Evolutionary conservation across 2,329 filamentous ascomycete species (phyloP).

Genomic region (Fusarium sp.): DNA sequence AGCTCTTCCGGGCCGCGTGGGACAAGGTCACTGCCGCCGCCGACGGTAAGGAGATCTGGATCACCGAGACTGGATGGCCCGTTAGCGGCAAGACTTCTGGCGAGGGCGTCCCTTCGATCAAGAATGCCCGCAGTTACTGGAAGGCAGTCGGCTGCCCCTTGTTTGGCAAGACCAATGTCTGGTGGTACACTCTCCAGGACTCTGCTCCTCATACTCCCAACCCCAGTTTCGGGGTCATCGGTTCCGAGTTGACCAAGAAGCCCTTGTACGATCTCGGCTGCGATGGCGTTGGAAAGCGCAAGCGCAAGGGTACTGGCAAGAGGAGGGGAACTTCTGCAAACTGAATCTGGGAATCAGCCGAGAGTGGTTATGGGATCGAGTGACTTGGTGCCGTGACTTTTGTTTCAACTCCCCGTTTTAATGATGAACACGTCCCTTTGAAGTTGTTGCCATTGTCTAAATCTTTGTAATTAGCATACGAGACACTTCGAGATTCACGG

Average conservation of each 20-base stretch:
- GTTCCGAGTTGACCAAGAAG: constrained; percentile 65
- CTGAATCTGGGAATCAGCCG: constrained; percentile 13
- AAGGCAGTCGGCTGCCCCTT: constrained; percentile 81
- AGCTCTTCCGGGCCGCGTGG: constrained; percentile 79
- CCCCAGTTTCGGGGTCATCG: constrained; percentile 81
- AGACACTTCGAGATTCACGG: neutral
- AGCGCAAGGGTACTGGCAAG: neutral
- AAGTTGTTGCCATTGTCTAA: constrained; percentile 10
- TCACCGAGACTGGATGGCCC: constrained; percentile 93
- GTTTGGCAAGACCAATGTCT: constrained; percentile 76
- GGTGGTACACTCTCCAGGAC: constrained; percentile 86
- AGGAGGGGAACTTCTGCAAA: constrained; percentile 27
- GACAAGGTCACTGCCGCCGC: constrained; percentile 71
- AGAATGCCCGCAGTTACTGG: constrained; percentile 87
- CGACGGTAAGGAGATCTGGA: constrained; percentile 82
- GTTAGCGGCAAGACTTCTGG: constrained; percentile 77
- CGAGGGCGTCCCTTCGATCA: constrained; percentile 72
- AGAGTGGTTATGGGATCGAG: constrained; percentile 11
- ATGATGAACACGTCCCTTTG: neutral
- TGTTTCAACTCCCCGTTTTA: constrained; percentile 15
- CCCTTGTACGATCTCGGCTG: constrained; percentile 76
- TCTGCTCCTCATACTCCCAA: constrained; percentile 70
- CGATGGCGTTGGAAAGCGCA: constrained; percentile 47
- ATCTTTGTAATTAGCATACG: constrained; percentile 9
- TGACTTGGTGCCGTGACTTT: constrained; percentile 27